These are phyloP conservation scores for Elaeis guineensis DNA, from an alignment of 176 grass and related monocot genomes.

Conservation along the genomic window DNA sequence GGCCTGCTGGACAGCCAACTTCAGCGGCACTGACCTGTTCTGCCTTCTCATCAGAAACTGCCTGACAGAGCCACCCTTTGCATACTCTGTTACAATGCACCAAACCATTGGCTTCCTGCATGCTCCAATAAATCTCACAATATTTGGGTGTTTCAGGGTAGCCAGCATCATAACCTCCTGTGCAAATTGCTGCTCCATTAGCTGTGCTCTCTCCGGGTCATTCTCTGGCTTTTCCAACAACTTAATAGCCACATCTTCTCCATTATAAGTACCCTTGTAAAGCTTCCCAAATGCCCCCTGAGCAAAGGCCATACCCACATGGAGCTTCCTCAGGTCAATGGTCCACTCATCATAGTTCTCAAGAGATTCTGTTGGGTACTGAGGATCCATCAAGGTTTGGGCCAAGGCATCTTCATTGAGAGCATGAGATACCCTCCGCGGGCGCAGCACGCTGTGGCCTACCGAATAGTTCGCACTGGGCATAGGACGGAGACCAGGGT, in stretches of 20 bases:
- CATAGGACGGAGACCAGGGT: slow-evolving; percentile 69
- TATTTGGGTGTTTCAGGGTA: slow-evolving; percentile 75
- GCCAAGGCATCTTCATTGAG: slow-evolving; percentile 74
- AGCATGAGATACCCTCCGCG: slow-evolving; percentile 54
- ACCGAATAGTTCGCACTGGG: slow-evolving; percentile 63
- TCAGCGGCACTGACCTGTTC: slow-evolving; percentile 73
- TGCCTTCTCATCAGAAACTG: slow-evolving; percentile 84
- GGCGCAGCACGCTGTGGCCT: slow-evolving; percentile 67
- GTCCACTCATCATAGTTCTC: slow-evolving; percentile 75
- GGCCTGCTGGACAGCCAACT: slow-evolving; percentile 83
- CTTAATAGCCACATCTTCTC: slow-evolving; percentile 94
- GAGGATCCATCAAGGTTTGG: slow-evolving; percentile 66
- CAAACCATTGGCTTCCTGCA: slow-evolving; percentile 94
- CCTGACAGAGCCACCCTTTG: slow-evolving; percentile 83
- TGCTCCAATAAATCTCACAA: slow-evolving; percentile 89
- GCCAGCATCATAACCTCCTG: slow-evolving; percentile 99
- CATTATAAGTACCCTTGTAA: slow-evolving; percentile 80
- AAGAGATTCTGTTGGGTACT: slow-evolving; percentile 71
- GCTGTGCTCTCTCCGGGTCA: slow-evolving; percentile 73
- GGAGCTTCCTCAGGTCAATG: slow-evolving; percentile 84
- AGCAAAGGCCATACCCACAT: slow-evolving; percentile 78
- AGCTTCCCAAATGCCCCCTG: slow-evolving; percentile 94
- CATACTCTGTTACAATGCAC: slow-evolving; percentile 98
- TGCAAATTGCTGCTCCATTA: slow-evolving; percentile 94
- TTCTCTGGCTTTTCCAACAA: slow-evolving; percentile 87